These are phyloP conservation scores for Phytophthora constricta DNA, from an alignment of 352 stramenopile species.

Conservation along the genomic window DNA sequence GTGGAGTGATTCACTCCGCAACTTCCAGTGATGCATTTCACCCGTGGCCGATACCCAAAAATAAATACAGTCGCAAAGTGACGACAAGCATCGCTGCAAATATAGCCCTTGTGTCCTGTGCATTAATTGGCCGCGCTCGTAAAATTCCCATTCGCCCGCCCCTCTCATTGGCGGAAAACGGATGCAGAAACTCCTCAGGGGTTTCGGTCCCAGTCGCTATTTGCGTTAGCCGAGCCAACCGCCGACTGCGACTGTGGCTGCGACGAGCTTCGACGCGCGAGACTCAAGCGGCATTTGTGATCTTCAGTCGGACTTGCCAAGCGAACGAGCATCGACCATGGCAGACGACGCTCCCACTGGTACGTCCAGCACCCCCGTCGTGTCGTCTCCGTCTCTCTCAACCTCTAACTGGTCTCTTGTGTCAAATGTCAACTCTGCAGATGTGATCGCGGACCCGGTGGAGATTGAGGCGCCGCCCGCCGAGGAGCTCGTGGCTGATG, in stretches of 20 bases:
- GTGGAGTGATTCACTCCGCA: no score
- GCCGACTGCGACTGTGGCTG: constrained; percentile 4
- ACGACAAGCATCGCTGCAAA: no score
- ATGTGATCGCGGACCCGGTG: constrained; percentile 27
- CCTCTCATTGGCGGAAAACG: no score
- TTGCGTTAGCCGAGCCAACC: constrained; percentile 5
- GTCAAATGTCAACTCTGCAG: constrained; percentile 2
- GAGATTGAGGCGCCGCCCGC: constrained; percentile 25
- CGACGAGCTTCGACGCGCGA: not conserved
- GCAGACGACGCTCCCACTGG: constrained; percentile 62
- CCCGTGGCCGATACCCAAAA: no score
- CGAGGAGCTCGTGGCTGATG: constrained; percentile 11
- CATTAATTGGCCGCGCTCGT: no score
- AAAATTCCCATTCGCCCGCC: no score
- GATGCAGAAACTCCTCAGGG: constrained; percentile 5
- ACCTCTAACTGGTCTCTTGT: not conserved
- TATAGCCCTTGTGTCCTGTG: no score
- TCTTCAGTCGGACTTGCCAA: constrained; percentile 32
- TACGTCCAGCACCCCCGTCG: not conserved
- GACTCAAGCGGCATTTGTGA: constrained; percentile 33
- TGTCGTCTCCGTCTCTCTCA: not conserved
- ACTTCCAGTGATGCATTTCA: no score
- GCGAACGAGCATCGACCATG: constrained; percentile 36
- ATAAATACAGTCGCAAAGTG: no score
- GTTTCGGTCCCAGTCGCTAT: constrained; percentile 21